phyloP scores from a whole-genome alignment of 2,329 filamentous ascomycete genomes.

The Talaromyces sp. region DNA sequence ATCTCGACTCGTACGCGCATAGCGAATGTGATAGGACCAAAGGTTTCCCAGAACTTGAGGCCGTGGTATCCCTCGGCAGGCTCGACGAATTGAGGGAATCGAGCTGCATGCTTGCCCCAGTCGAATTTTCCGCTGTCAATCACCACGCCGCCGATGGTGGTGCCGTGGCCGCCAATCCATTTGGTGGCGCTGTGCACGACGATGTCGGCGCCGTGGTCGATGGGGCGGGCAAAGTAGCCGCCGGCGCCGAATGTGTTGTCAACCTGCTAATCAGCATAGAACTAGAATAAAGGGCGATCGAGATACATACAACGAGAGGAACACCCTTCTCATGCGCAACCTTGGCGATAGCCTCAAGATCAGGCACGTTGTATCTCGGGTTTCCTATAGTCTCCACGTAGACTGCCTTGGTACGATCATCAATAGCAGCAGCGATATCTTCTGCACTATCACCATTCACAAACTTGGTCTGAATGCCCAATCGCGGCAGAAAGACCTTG shows the following conservation, averaged over 20 bases:
- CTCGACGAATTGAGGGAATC: constrained; percentile 92
- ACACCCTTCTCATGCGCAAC: constrained; percentile 71
- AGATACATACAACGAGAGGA: constrained; percentile 55
- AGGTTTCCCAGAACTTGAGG: constrained; percentile 88
- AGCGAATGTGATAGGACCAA: constrained; percentile 76
- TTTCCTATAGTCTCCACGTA: constrained; percentile 94
- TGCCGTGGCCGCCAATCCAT: constrained; percentile 95
- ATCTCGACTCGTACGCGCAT: constrained; percentile 87
- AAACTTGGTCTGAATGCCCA: constrained; percentile 87
- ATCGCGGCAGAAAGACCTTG: constrained; percentile 83
- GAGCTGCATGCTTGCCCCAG: constrained; percentile 78
- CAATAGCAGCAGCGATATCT: constrained; percentile 78
- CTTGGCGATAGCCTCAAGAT: constrained; percentile 82
- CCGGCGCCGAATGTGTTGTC: constrained; percentile 96
- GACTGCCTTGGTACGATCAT: constrained; percentile 89
- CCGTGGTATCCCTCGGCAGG: constrained; percentile 87
- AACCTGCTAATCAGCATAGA: constrained; percentile 50
- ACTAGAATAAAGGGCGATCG: background rate
- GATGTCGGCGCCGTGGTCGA: constrained; percentile 89
- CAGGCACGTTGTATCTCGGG: constrained; percentile 87
- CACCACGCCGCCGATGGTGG: constrained; percentile 82
- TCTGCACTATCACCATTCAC: constrained; percentile 75
- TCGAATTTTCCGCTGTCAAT: constrained; percentile 90
- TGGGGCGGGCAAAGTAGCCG: constrained; percentile 81
- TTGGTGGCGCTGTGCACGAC: constrained; percentile 94